Conservation (phyloP, 768 basidiomycete species). For the Hygrophorus pudorinus region DNA sequence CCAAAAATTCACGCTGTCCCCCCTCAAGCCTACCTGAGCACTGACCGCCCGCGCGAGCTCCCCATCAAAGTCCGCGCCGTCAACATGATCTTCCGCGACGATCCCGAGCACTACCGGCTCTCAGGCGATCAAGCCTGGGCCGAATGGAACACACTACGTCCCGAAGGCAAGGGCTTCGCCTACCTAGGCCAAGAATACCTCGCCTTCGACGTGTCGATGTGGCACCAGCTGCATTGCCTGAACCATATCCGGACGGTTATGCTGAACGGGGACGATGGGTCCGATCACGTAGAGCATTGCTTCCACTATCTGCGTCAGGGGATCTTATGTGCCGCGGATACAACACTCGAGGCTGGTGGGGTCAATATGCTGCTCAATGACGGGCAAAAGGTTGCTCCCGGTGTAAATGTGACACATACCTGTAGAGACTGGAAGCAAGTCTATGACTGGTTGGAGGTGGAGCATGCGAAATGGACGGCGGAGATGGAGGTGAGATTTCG, state of each 20-base stretch:
- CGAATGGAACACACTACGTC: constrained; percentile 9
- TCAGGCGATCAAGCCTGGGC: constrained; percentile 2
- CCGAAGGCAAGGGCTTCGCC: constrained; percentile 22
- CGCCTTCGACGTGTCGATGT: constrained; percentile 25
- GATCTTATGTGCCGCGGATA: constrained; percentile 27
- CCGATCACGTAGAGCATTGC: constrained; percentile 25
- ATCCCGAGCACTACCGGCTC: constrained; percentile 8
- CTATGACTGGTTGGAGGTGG: constrained; percentile 1
- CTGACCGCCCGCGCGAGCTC: constrained; percentile 10
- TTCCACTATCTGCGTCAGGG: constrained; percentile 29
- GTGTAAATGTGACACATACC: constrained; percentile 3
- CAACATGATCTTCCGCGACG: constrained; percentile 10
- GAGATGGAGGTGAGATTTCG: constrained; percentile 1
- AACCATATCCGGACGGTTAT: constrained; percentile 23
- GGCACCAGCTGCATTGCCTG: constrained; percentile 29
- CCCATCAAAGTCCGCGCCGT: constrained; percentile 7
- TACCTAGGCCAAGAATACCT: constrained; percentile 23
- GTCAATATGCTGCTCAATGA: constrained; percentile 7
- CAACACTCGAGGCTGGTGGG: constrained; percentile 26
- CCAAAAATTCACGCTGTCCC: too few relatives aligned
- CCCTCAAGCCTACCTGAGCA: constrained; percentile 6
- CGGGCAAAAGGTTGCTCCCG: background rate
- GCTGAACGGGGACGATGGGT: constrained; percentile 10
- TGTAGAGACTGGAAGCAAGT: constrained; percentile 9
- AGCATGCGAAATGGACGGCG: constrained; percentile 1